These are phyloP conservation scores for Sistotremastrum suecicum DNA, from an alignment of 768 basidiomycete species.

Conservation along the genomic window DNA sequence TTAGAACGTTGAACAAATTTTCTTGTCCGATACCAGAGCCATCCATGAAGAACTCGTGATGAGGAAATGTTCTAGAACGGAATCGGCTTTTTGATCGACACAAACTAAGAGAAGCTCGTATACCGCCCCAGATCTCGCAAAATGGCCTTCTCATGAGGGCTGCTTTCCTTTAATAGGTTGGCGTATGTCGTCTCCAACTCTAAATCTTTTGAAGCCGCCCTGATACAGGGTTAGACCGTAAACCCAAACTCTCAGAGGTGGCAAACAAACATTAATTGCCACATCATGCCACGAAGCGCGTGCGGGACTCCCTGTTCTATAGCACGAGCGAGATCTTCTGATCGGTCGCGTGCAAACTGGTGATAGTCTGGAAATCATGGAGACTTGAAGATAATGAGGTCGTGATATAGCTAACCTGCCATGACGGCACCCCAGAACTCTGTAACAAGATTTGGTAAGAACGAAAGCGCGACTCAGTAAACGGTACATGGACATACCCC, in stretches of 20 bases:
- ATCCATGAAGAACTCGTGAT: constrained; percentile 91
- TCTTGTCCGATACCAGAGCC: constrained; percentile 94
- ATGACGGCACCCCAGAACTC: constrained; percentile 95
- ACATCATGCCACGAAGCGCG: constrained; percentile 85
- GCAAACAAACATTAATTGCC: constrained; percentile 73
- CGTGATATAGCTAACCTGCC: constrained; percentile 37
- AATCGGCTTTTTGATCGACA: constrained; percentile 5
- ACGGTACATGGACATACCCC: constrained; percentile 38
- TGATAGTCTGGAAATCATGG: constrained; percentile 55
- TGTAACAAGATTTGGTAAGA: constrained; percentile 15
- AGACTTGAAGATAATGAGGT: constrained; percentile 1
- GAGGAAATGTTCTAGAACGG: constrained; percentile 72
- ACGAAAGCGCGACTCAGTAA: constrained; percentile 1
- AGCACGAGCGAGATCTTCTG: constrained; percentile 71
- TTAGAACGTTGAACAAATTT: constrained; percentile 93
- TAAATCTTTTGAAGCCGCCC: constrained; percentile 87
- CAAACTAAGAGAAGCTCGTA: constrained; percentile 5
- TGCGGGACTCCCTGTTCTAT: constrained; percentile 88
- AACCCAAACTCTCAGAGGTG: constrained; percentile 2
- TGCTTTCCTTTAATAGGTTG: constrained; percentile 64
- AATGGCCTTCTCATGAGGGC: constrained; percentile 89
- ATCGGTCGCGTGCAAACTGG: constrained; percentile 61
- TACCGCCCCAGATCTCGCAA: constrained; percentile 81
- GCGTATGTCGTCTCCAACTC: constrained; percentile 78
- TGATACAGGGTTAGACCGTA: constrained; percentile 16